These are phyloP conservation scores for Pleurotus pulmonarius DNA, from an alignment of 768 basidiomycete genomes.

Conservation along the genomic window DNA sequence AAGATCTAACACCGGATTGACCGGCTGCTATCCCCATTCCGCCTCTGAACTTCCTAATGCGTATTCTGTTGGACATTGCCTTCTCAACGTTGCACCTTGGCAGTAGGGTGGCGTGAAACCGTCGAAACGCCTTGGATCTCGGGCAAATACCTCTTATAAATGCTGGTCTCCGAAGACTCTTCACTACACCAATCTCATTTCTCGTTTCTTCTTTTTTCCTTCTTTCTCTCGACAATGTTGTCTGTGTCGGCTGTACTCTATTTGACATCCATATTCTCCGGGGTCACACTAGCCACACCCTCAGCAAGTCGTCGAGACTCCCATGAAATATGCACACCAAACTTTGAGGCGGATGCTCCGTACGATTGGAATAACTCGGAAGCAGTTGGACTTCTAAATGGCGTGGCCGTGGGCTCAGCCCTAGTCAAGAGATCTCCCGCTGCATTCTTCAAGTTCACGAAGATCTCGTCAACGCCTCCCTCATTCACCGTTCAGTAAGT, in stretches of 20 bases:
- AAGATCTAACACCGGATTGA: no score
- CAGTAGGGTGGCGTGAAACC: background rate
- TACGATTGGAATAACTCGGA: slow-evolving; percentile 8
- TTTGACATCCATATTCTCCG: background rate
- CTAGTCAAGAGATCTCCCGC: background rate
- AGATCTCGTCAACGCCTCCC: background rate
- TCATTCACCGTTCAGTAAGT: background rate
- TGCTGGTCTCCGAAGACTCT: background rate
- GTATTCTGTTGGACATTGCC: no score
- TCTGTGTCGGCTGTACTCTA: slow-evolving; percentile 2
- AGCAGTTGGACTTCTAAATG: background rate
- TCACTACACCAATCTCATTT: background rate
- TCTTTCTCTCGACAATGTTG: background rate
- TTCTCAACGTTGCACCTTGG: background rate
- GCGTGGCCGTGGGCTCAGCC: background rate
- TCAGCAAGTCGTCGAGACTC: background rate
- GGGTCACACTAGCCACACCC: background rate
- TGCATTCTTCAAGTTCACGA: slow-evolving; percentile 1
- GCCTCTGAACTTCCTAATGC: no score
- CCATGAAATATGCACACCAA: background rate
- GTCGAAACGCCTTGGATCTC: slow-evolving; percentile 4
- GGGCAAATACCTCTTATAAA: background rate
- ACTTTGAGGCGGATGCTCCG: background rate
- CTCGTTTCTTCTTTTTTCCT: background rate
- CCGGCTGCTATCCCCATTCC: no score